Conservation (phyloP, 441 rosid species). For the Gossypium trilobum region DNA sequence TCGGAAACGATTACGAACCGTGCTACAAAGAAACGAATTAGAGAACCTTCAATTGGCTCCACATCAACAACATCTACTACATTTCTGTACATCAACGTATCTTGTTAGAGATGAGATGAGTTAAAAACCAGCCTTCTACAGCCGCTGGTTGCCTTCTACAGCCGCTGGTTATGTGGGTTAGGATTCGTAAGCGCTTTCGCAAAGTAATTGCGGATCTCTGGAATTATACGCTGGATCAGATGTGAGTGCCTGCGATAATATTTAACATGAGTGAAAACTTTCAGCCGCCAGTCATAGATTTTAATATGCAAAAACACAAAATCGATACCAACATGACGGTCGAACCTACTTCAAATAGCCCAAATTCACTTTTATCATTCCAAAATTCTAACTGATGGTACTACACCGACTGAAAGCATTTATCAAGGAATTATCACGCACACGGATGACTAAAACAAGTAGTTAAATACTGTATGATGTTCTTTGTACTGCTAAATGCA, state of each 20-base stretch:
- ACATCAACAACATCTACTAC: slow-evolving; percentile 23
- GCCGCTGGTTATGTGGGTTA: slow-evolving; percentile 51
- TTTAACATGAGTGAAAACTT: neutral
- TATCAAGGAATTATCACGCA: neutral
- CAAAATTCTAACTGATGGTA: neutral
- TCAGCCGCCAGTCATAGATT: neutral
- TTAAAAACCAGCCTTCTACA: slow-evolving; percentile 34
- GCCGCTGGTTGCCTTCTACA: slow-evolving; percentile 30
- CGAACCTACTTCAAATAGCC: neutral
- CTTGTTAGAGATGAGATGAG: slow-evolving; percentile 35
- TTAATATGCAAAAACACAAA: neutral
- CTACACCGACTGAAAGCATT: neutral
- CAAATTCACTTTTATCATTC: neutral
- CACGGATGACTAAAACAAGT: neutral
- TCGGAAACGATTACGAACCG: slow-evolving; percentile 24
- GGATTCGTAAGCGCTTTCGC: slow-evolving; percentile 63
- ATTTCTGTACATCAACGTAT: slow-evolving; percentile 39
- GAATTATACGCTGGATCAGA: slow-evolving; percentile 68
- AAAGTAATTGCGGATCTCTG: slow-evolving; percentile 77
- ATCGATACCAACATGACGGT: neutral
- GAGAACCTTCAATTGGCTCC: slow-evolving; percentile 24
- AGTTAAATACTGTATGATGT: neutral
- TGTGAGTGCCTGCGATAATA: slow-evolving; percentile 56
- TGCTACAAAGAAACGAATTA: slow-evolving; percentile 19
- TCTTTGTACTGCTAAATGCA: neutral